Base-by-base conservation (phyloP, 768 basidiomycete species). In the Russula foetens region DNA sequence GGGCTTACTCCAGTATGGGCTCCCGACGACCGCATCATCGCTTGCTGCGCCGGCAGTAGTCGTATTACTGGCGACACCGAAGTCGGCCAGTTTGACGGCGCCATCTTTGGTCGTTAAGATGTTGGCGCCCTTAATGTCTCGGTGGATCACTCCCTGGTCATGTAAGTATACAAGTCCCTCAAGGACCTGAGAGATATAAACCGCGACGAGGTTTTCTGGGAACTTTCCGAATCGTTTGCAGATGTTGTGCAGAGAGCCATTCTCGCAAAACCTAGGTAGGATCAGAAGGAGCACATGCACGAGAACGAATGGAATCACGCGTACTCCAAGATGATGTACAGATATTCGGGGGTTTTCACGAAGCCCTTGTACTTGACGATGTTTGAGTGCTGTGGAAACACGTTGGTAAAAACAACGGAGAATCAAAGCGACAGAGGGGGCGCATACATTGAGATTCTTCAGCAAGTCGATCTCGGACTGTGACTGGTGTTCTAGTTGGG, bases 321-420 rank as follows among this genome's bases (percentile, higher is more conserved):
- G 54, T 69, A 93, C 87, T 98, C 97, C 49, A 99, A 81, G 67
- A 99, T 92, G 73, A 99, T 99, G 73, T 96, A 96, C 61, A 99
- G 78, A 72, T 86, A 93, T 68, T 97, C 92, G 57, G 86, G 84
- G 53, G 93, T 95, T 75, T 94, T 93, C 71, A 93, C 92, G 68
- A 96, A 98, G 14, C 97, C 97, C 69, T 96, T 95, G 77, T 99
- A 99, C 75, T 99, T 96, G 70, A 98, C 97, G 70, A 99, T 98
- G 71, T 98, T 98, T 44, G 86, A 79, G 71, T 98, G 93, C 94
- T 96, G 72, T 31, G 23, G 21, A 4, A 39, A 49, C 15, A 17
- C 9, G 12, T 28, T 56, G n/a, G n/a, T n/a, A 51, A n/a, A 54
- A 48, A 21, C 63, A 46, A 15, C 41, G 38, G 35, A 35, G 54